Percentiles rank a stretch among this genome's conserved stretches.
phyloP scores from a whole-genome alignment of 2,329 filamentous ascomycete species.

The Nectriaceae sp. region DNA sequence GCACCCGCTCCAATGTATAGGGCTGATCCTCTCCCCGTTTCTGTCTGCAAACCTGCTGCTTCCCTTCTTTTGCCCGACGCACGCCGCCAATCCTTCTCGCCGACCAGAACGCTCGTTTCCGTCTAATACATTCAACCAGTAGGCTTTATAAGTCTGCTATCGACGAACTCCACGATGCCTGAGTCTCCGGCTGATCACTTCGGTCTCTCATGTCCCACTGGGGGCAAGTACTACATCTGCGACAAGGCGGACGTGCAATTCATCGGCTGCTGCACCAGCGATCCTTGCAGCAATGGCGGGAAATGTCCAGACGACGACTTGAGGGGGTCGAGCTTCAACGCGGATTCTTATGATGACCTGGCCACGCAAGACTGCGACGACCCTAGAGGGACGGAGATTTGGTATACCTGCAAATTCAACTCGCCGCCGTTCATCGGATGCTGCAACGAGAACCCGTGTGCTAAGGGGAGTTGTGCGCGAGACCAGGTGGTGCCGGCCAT shows the following conservation, averaged over 20 bases:
- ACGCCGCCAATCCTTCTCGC: not conserved
- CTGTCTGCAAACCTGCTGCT: slow-evolving; percentile 1
- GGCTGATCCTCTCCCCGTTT: slow-evolving; percentile 5
- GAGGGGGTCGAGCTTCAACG: slow-evolving; percentile 33
- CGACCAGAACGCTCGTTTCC: not conserved
- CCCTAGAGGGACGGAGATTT: slow-evolving; percentile 20
- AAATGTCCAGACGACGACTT: slow-evolving; percentile 34
- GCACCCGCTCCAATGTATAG: slow-evolving; percentile 5
- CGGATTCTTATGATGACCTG: slow-evolving; percentile 32
- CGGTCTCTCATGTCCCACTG: slow-evolving; percentile 34
- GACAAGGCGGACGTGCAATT: slow-evolving; percentile 33
- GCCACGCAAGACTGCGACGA: slow-evolving; percentile 35
- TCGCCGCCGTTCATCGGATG: slow-evolving; percentile 42
- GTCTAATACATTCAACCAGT: not conserved
- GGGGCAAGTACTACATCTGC: slow-evolving; percentile 42
- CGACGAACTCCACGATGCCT: not conserved
- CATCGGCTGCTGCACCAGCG: slow-evolving; percentile 41
- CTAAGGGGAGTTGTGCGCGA: slow-evolving; percentile 11
- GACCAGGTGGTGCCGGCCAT: slow-evolving; percentile 14
- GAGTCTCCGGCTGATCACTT: slow-evolving; percentile 10
- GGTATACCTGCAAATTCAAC: slow-evolving; percentile 37
- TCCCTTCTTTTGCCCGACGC: not conserved
- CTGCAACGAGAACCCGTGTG: slow-evolving; percentile 32
- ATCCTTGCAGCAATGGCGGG: slow-evolving; percentile 37
- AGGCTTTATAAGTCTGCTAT: not conserved